Conservation (phyloP, 768 basidiomycete genomes). For the Gymnopilus junonius region DNA sequence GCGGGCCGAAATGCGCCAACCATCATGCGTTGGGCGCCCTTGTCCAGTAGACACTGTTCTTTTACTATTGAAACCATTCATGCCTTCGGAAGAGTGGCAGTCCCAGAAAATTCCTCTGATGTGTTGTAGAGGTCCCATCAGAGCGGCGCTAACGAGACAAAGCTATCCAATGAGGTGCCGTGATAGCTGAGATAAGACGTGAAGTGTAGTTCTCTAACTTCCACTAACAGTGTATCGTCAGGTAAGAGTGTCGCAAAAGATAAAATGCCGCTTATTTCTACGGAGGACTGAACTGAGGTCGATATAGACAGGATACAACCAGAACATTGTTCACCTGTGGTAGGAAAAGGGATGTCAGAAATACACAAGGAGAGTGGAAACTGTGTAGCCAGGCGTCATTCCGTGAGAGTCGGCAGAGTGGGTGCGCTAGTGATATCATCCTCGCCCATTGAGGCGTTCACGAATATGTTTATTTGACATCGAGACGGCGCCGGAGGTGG, state of each 20-base stretch:
- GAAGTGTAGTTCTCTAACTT: not conserved
- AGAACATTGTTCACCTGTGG: not conserved
- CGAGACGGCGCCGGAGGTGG: not conserved
- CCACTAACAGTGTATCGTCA: not conserved
- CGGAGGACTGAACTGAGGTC: not conserved
- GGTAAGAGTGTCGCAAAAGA: not conserved
- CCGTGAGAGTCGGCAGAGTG: slow-evolving; percentile 12
- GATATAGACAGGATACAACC: not conserved
- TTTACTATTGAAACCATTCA: not conserved
- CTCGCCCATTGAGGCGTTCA: not conserved
- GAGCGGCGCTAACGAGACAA: not conserved
- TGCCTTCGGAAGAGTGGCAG: not conserved
- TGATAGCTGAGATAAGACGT: not conserved
- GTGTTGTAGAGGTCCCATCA: not conserved
- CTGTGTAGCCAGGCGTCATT: slow-evolving; percentile 8
- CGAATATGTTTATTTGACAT: not conserved
- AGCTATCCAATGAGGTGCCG: not conserved
- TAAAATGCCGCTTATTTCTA: not conserved
- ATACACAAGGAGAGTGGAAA: not conserved
- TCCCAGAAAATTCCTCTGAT: not conserved
- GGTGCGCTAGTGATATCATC: not conserved
- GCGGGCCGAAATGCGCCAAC: not conserved
- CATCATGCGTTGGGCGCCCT: not conserved
- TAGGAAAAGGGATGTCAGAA: not conserved
- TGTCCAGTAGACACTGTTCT: not conserved